Percentiles rank a stretch among this genome's conserved stretches.
These are phyloP conservation scores for Quercus suber DNA, from an alignment of 306 rosid species.

Conservation along the genomic window DNA sequence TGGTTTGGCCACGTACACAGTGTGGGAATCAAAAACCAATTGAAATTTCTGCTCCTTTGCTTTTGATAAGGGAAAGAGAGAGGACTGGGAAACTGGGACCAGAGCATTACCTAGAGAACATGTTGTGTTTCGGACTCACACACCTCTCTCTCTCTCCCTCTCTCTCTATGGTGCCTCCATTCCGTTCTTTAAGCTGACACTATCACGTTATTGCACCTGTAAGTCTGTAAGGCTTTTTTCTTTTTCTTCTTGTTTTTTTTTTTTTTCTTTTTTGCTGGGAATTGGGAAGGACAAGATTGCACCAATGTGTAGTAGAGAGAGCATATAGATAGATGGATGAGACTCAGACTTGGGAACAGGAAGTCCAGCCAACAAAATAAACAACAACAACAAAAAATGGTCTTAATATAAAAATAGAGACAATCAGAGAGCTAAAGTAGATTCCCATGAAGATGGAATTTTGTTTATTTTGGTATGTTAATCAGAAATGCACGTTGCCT, in stretches of 20 bases:
- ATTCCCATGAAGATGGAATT: too few species aligned
- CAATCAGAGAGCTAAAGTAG: too few species aligned
- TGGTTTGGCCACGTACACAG: conserved; percentile 6
- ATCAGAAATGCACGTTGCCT: too few species aligned
- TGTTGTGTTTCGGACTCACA: conserved; percentile 49
- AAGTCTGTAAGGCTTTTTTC: neutral
- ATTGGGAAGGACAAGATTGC: neutral
- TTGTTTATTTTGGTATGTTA: too few species aligned
- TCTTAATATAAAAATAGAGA: too few species aligned
- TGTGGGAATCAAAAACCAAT: conserved; percentile 5
- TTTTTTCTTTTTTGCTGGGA: neutral
- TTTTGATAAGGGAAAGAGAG: conserved; percentile 2
- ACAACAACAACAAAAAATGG: too few species aligned
- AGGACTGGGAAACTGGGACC: conserved; percentile 21
- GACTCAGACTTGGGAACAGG: too few species aligned
- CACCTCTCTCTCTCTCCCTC: neutral
- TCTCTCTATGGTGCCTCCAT: conserved; percentile 30
- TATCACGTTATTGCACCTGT: conserved; percentile 29
- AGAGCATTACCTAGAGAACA: conserved; percentile 34
- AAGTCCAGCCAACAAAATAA: too few species aligned
- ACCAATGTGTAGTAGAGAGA: neutral
- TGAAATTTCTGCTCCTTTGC: conserved; percentile 5
- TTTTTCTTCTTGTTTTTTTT: neutral
- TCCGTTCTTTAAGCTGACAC: conserved; percentile 70
- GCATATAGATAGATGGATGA: too few species aligned